phyloP scores from a whole-genome alignment of 345 rosid genomes.

The Eucalyptus polybractea region DNA sequence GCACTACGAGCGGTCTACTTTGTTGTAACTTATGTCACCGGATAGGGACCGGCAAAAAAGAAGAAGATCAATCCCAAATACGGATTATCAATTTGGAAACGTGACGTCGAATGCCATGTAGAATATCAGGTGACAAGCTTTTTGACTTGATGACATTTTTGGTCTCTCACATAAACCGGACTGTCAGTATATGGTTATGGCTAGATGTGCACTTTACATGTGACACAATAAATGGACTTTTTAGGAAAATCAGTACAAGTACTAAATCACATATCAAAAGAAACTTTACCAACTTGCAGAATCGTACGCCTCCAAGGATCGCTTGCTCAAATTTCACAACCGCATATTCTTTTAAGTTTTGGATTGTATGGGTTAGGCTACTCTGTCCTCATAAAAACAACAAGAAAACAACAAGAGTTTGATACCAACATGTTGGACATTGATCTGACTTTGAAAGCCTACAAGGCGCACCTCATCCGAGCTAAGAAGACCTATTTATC shows the following conservation, averaged over 20 bases:
- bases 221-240: fast-evolving
- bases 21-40: not conserved
- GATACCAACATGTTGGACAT: not conserved
- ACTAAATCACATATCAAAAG: not conserved
- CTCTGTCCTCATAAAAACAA: not conserved
- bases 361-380: not conserved
- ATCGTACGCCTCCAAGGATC: not conserved
- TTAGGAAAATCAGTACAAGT: not conserved
- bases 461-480: fast-evolving
- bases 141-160: not conserved
- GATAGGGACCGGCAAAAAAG: not conserved
- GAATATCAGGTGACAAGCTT: not conserved
- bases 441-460: not conserved
- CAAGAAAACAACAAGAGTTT: not conserved
- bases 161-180: not conserved
- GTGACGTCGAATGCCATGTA: not conserved
- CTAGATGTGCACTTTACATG: not conserved
- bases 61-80: not conserved
- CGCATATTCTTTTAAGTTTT: not conserved
- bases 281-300: not conserved
- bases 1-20: fast-evolving
- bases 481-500: not conserved
- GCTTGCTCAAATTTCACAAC: not conserved
- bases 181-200: not conserved
- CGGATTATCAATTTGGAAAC: not conserved